These are phyloP conservation scores for Pyricularia grisea DNA, from an alignment of 2,329 filamentous ascomycete species.

Conservation along the genomic window DNA sequence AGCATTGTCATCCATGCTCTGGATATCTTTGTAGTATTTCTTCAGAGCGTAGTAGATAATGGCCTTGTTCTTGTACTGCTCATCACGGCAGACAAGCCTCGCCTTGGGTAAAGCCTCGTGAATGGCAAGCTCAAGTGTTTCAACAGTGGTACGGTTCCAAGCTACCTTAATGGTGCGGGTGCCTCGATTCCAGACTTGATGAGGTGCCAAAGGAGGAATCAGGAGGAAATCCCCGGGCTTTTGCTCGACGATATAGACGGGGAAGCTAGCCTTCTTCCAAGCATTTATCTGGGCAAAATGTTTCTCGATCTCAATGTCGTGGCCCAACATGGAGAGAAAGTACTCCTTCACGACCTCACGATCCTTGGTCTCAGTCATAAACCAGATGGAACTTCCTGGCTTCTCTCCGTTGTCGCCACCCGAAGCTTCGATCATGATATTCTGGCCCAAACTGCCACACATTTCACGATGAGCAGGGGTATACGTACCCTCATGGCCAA, in stretches of 20 bases:
- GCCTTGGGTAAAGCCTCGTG: constrained; percentile 83
- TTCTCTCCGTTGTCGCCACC: constrained; percentile 62
- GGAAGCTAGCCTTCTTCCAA: constrained; percentile 91
- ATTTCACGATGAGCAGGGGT: constrained; percentile 94
- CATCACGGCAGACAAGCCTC: constrained; percentile 85
- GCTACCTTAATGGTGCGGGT: constrained; percentile 95
- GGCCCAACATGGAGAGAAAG: constrained; percentile 84
- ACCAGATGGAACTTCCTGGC: constrained; percentile 89
- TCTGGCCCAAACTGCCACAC: constrained; percentile 93
- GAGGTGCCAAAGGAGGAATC: constrained; percentile 83
- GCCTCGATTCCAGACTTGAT: constrained; percentile 97
- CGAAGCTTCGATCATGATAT: constrained; percentile 96
- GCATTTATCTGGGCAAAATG: constrained; percentile 94
- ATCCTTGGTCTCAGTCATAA: constrained; percentile 96
- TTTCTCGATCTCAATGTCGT: constrained; percentile 94
- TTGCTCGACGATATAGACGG: constrained; percentile 88
- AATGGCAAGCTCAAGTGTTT: constrained; percentile 80
- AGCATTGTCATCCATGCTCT: constrained; percentile 31
- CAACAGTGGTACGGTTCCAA: constrained; percentile 91
- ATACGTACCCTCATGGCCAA: constrained; percentile 94
- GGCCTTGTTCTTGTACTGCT: constrained; percentile 98
- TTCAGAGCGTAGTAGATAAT: constrained; percentile 82
- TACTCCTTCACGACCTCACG: constrained; percentile 86
- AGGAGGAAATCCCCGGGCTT: constrained; percentile 85
- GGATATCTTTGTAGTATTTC: constrained; percentile 62